phyloP scores from a whole-genome alignment of 257 asterid species.

The Solanum pennellii region DNA sequence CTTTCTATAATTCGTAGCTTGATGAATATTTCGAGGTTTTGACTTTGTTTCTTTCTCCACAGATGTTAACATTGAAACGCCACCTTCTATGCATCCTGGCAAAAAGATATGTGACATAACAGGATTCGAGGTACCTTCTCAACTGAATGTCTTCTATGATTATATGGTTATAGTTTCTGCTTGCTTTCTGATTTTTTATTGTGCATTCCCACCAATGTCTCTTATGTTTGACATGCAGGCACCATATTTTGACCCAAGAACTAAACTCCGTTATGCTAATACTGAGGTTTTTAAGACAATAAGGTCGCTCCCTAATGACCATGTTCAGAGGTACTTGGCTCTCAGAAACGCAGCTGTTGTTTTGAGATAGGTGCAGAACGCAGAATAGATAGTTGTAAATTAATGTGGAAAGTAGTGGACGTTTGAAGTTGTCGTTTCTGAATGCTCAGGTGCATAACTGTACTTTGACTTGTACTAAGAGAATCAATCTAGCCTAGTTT shows the following conservation, averaged over 20 bases:
- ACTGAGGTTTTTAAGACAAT: slow-evolving; percentile 74
- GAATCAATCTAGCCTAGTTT: not conserved
- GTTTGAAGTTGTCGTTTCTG: not conserved
- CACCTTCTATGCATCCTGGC: slow-evolving; percentile 79
- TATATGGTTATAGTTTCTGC: not conserved
- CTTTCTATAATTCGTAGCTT: not conserved
- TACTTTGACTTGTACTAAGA: not conserved
- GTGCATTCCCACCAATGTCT: not conserved
- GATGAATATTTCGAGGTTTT: not conserved
- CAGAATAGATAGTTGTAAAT: not conserved
- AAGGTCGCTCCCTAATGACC: slow-evolving; percentile 83
- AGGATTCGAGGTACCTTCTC: slow-evolving; percentile 62
- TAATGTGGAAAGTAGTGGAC: not conserved
- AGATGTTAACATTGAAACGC: slow-evolving; percentile 80
- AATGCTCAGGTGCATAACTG: not conserved
- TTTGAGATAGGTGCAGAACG: slow-evolving; percentile 33
- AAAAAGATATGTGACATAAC: slow-evolving; percentile 85
- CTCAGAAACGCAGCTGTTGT: slow-evolving; percentile 94
- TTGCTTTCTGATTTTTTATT: not conserved
- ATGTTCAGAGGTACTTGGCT: slow-evolving; percentile 81
- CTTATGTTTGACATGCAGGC: slow-evolving; percentile 38
- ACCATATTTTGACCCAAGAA: slow-evolving; percentile 92
- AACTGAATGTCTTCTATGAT: not conserved
- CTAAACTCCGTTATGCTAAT: slow-evolving; percentile 82
- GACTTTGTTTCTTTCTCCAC: not conserved